Evolutionary conservation across 768 basidiomycete genomes (phyloP).

Genomic region (Hypholoma fasciculare): DNA sequence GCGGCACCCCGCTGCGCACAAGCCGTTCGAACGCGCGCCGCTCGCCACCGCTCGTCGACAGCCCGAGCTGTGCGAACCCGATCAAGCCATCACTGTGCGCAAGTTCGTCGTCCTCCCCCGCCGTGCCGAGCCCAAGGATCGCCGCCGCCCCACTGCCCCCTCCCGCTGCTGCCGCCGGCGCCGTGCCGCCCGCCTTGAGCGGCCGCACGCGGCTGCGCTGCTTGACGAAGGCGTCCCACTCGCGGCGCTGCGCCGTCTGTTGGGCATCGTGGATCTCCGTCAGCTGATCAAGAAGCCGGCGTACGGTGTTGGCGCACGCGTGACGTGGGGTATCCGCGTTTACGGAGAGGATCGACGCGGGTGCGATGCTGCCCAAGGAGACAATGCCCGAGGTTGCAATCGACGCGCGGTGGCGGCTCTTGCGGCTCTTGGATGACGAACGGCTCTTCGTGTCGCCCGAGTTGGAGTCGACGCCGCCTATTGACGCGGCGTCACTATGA

Average conservation of each 20-base stretch:
- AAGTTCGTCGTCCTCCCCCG: conserved; percentile 71
- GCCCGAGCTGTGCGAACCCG: conserved; percentile 87
- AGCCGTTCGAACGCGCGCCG: conserved; percentile 78
- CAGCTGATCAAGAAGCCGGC: conserved; percentile 70
- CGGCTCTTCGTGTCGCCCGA: conserved; percentile 43
- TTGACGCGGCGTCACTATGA: conserved; percentile 6
- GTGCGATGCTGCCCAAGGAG: conserved; percentile 27
- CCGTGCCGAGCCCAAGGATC: conserved; percentile 66
- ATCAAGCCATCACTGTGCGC: conserved; percentile 83
- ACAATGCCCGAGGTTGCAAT: conserved; percentile 24
- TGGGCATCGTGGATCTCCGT: conserved; percentile 82
- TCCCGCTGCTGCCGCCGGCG: conserved; percentile 23
- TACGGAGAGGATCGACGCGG: conserved; percentile 58
- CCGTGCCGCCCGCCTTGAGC: conserved; percentile 23
- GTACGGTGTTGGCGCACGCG: conserved; percentile 73
- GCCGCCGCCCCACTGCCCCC: conserved; percentile 53
- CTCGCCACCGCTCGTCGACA: conserved; percentile 75
- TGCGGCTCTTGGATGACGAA: conserved; percentile 50
- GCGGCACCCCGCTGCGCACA: conserved; percentile 84
- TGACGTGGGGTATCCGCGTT: conserved; percentile 68
- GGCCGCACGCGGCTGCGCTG: conserved; percentile 54
- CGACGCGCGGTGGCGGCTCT: conserved; percentile 48
- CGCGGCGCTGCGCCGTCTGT: conserved; percentile 66
- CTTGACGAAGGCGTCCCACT: conserved; percentile 89
- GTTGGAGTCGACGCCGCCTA: conserved; percentile 13